Base-by-base conservation (phyloP, 257 asterid species). In the Prunella vulgaris region DNA sequence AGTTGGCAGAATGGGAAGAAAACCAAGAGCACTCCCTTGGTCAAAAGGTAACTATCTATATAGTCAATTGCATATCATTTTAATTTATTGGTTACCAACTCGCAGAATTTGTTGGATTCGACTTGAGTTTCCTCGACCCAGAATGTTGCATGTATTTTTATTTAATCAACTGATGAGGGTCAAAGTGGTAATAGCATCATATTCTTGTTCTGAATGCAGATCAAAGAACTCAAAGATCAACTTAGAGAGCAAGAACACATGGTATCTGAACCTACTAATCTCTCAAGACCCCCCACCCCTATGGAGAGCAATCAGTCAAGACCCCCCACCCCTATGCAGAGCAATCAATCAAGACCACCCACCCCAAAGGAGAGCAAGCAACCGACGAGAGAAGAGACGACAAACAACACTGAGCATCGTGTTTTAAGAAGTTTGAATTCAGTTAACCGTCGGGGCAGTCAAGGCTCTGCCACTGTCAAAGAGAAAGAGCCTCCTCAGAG, bases 171-270 rank as follows among this genome's bases (percentile, higher is more conserved):
- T 0, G 37, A 62, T 57, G 6, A 56, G 51, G 58, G 21, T 15
- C 10, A 46, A 46, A 46, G 21, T 46, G 10, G 30, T 51, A 42
- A 60, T 60, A 58, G 60, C 53, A 30, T 59, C 65, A n/a, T 18
- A 33, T 22, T 20, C 38, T 24, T 62, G 7, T 54, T 40, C 8
- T 32, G 44, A 13, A 76, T 78, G 63, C 82, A 90, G 99, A 82
- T 86, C 21, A 86, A 85, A 80, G 95, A 88, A 76, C 91, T 89
- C 2, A 92, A 89, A 78, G 95, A 85, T 33, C 85, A 82, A 79
- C 38, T 91, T 58, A 76, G 70, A 79, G 97, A 85, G 74, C 88
- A 84, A 79, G 93, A 86, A 79, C 89, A 52, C 48, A 60, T 22
- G 30, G 63, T 65, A 46, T 18, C 80, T 56, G 87, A 73, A 49